Evolutionary conservation across 108 stramenopile genomes (phyloP), one percentile per base, ranked within the genome.

Genomic region (Discostella pseudostelligera): DNA sequence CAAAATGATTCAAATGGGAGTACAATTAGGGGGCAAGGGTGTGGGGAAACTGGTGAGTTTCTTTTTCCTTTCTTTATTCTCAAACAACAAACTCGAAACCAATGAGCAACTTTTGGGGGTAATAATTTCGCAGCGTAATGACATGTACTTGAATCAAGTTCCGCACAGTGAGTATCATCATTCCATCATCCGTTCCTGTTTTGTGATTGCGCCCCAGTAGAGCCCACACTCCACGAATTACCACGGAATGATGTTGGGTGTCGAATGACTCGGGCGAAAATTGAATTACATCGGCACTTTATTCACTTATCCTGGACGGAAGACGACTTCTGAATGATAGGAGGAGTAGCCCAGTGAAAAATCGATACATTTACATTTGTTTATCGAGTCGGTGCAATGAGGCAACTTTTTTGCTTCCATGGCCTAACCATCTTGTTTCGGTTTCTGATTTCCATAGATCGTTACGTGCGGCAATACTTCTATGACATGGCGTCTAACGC

Each of bases 81-180:
- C n/a, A n/a, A n/a, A n/a, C n/a, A n/a, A n/a, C n/a, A n/a, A n/a
- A n/a, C n/a, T n/a, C n/a, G n/a, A n/a, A n/a, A n/a, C n/a, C n/a
- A n/a, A n/a, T n/a, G n/a, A n/a, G n/a, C n/a, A n/a, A n/a, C n/a
- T n/a, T n/a, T n/a, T n/a, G n/a, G n/a, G n/a, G n/a, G n/a, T n/a
- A n/a, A n/a, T n/a, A n/a, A n/a, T n/a, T n/a, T n/a, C 50, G 10
- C 43, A 86, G 50, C 78, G 74, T 59, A 76, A 92, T 43, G 82
- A 89, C 57, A 45, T 93, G 76, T 93, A 83, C 63, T 70, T 89
- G 12, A 93, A 93, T 59, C 92, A 93, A 75, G 88, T 89, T 17
- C 92, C 92, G 17, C 92, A 93, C 71, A 89, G 76, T 77, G 39
- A 77, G 76, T 77, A 20, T 56, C 4, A 25, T 26, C 3, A 20